These are phyloP conservation scores for Blastobotrys persicus DNA, from an alignment of 1,139 yeast species.

Conservation along the genomic window DNA sequence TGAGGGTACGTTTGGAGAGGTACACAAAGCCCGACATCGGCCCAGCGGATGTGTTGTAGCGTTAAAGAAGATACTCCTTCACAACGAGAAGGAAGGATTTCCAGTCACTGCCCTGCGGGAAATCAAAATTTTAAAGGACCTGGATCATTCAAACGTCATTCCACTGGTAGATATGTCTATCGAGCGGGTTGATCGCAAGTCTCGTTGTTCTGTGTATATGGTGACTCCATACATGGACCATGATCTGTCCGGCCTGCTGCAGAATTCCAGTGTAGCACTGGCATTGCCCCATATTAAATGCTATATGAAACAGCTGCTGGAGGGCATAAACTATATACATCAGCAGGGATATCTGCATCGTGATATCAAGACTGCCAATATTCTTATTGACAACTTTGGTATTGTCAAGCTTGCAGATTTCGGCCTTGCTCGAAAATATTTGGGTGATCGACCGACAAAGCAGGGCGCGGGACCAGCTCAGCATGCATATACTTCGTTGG, in stretches of 20 bases:
- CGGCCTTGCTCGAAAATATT: constrained; percentile 81
- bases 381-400: constrained; percentile 74
- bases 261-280: constrained; percentile 69
- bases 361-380: constrained; percentile 93
- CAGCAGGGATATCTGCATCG: constrained; percentile 67
- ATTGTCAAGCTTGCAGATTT: constrained; percentile 86
- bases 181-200: constrained; percentile 29
- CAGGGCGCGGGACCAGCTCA: constrained; percentile 58
- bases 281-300: constrained; percentile 74
- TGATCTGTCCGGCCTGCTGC: constrained; percentile 89
- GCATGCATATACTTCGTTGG: constrained; percentile 79
- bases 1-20: constrained; percentile 88
- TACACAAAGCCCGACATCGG: constrained; percentile 63
- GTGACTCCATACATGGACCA: constrained; percentile 93
- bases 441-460: constrained; percentile 63
- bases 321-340: constrained; percentile 83
- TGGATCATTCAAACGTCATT: constrained; percentile 69
- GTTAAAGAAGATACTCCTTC: constrained; percentile 76
- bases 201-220: constrained; percentile 60
- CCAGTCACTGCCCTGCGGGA: constrained; percentile 96
- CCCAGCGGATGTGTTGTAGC: constrained; percentile 65
- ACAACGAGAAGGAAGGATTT: constrained; percentile 85
- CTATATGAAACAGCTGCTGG: constrained; percentile 71
- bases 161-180: constrained; percentile 81
- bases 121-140: constrained; percentile 72